Evolutionary conservation across 305 asterid genomes (phyloP).

Genomic region (Plantago rigida): DNA sequence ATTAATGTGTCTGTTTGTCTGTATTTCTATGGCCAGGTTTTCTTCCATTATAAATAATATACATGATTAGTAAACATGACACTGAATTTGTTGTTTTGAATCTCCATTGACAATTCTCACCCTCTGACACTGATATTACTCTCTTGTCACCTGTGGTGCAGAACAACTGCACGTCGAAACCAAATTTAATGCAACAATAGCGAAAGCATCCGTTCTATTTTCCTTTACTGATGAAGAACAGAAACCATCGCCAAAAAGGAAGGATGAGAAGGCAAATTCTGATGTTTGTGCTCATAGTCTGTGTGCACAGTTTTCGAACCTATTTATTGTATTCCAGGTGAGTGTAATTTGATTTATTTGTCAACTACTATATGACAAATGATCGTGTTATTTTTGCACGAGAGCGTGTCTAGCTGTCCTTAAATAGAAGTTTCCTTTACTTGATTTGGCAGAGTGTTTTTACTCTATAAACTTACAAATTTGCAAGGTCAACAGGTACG

Average conservation of each 20-base stretch:
- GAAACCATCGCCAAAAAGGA: constrained; percentile 32
- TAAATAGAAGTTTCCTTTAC: constrained; percentile 15
- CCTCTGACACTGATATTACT: constrained; percentile 28
- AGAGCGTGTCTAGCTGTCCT: constrained; percentile 27
- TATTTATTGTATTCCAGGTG: constrained; percentile 59
- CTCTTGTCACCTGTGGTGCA: constrained; percentile 40
- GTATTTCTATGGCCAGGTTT: too few relatives aligned
- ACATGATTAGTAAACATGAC: neutral
- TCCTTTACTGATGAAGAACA: constrained; percentile 71
- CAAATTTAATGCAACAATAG: constrained; percentile 55
- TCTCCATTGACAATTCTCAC: constrained; percentile 14
- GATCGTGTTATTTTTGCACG: constrained; percentile 15
- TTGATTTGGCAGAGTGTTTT: constrained; percentile 17
- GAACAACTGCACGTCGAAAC: constrained; percentile 89
- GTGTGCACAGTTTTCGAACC: constrained; percentile 49
- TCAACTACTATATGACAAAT: neutral
- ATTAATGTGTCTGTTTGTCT: too few relatives aligned
- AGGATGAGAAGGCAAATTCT: constrained; percentile 33
- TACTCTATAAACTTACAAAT: constrained; percentile 30
- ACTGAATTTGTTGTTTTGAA: constrained; percentile 7
- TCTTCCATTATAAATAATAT: too few relatives aligned
- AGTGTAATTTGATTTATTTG: constrained; percentile 21
- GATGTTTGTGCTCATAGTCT: constrained; percentile 40
- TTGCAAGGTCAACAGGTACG: constrained; percentile 59
- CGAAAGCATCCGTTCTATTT: constrained; percentile 51